Percentiles rank a stretch among this genome's conserved stretches.
phyloP scores from a whole-genome alignment of 2,329 filamentous ascomycete species.

The Cladorrhinum sp. region DNA sequence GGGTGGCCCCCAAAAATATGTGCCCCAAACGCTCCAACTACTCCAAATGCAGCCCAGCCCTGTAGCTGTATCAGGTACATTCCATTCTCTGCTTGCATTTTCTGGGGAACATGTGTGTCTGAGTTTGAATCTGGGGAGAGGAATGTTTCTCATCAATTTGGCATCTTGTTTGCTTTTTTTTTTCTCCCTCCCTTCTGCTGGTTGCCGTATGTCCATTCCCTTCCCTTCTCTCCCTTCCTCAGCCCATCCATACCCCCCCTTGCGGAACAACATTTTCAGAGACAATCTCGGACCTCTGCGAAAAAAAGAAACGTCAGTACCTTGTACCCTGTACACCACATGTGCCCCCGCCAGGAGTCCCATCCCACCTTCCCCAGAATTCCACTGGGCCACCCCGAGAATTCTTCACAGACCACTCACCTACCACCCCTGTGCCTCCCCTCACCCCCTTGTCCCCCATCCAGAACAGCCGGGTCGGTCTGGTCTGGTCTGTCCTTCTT shows the following conservation, averaged over 20 bases:
- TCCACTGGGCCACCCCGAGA: conserved; percentile 21
- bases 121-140: background rate
- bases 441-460: conserved; percentile 18
- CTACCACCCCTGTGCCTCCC: conserved; percentile 4
- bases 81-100: background rate
- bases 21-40: background rate
- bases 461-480: conserved; percentile 17
- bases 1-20: conserved; percentile 6
- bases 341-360: background rate
- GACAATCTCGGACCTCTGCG: conserved; percentile 12
- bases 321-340: conserved; percentile 14
- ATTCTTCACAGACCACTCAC: conserved; percentile 12
- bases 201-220: conserved; percentile 1
- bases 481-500: conserved; percentile 13
- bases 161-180: conserved; percentile 16
- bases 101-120: background rate
- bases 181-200: background rate
- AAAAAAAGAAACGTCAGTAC: conserved; percentile 11
- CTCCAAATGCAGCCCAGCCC: background rate
- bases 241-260: conserved; percentile 9
- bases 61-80: conserved; percentile 6
- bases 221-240: no score
- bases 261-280: conserved; percentile 8
- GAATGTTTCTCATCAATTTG: no score
- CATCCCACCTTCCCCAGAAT: conserved; percentile 26